phyloP scores from a whole-genome alignment of 2,329 filamentous ascomycete species.

The Dothideomycetes sp. region DNA sequence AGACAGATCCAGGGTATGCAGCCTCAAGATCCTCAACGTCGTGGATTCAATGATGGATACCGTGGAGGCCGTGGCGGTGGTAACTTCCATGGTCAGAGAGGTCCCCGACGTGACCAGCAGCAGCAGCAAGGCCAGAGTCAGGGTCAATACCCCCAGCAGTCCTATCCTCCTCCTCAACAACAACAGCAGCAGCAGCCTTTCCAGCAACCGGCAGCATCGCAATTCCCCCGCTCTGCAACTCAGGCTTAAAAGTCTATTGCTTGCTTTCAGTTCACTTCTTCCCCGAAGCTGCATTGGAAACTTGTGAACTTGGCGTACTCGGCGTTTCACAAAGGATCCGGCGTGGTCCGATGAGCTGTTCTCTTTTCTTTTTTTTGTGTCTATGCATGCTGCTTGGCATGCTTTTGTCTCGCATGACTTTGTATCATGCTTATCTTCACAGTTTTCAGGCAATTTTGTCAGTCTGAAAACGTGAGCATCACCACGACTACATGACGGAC shows the following conservation, averaged over 20 bases:
- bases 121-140: conserved; percentile 15
- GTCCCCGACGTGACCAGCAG: conserved; percentile 19
- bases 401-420: not conserved
- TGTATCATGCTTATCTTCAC: not conserved
- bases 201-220: conserved; percentile 9
- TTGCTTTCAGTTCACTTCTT: not conserved
- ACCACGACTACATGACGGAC: not conserved
- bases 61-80: conserved; percentile 20
- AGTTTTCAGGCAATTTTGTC: not conserved
- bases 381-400: not conserved
- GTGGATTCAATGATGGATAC: conserved; percentile 23
- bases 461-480: not conserved
- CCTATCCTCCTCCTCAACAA: conserved; percentile 10
- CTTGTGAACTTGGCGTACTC: not conserved
- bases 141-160: conserved; percentile 15
- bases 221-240: conserved; percentile 8
- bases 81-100: conserved; percentile 19
- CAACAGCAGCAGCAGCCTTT: conserved; percentile 18
- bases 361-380: not conserved
- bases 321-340: not conserved
- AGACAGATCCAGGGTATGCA: conserved; percentile 17
- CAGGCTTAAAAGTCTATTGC: conserved; percentile 13
- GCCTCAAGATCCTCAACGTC: conserved; percentile 13
- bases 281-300: not conserved
- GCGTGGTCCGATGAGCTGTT: not conserved